These are phyloP conservation scores for Begonia peltatifolia DNA, from an alignment of 306 rosid species.

Conservation along the genomic window DNA sequence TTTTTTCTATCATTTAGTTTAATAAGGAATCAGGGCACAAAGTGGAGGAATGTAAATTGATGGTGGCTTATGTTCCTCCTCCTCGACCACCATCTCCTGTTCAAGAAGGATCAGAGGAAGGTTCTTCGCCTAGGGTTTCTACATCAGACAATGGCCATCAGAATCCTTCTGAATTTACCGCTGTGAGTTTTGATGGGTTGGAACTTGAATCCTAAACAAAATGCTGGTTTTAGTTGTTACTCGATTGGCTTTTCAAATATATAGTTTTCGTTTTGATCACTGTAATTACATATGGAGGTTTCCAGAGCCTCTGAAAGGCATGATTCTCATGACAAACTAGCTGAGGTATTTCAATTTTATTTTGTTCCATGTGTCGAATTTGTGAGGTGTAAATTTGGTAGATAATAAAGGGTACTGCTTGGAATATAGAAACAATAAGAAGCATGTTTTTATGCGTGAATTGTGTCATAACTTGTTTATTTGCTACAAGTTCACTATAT, in stretches of 20 bases:
- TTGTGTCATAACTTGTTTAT: too few species aligned
- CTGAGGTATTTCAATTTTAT: slow-evolving; percentile 35
- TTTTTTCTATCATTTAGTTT: slow-evolving; percentile 30
- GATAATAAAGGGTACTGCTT: neutral
- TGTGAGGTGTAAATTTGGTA: neutral
- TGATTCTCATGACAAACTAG: slow-evolving; percentile 41
- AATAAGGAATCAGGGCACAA: slow-evolving; percentile 62
- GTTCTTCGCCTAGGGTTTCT: slow-evolving; percentile 72
- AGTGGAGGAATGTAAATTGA: slow-evolving; percentile 67
- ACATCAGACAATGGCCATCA: slow-evolving; percentile 62
- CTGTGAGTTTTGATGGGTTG: slow-evolving; percentile 29
- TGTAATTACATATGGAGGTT: slow-evolving; percentile 25
- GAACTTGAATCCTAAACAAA: neutral
- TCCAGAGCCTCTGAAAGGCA: slow-evolving; percentile 25
- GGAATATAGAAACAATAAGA: neutral
- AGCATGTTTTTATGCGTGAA: too few species aligned
- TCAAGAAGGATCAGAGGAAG: slow-evolving; percentile 82
- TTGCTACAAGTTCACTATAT: too few species aligned
- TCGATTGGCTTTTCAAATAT: neutral
- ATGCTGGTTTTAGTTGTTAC: neutral
- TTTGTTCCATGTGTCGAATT: slow-evolving; percentile 2
- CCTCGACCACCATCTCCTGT: slow-evolving; percentile 84
- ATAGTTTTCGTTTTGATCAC: slow-evolving; percentile 6
- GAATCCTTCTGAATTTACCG: slow-evolving; percentile 37
- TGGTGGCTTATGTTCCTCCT: slow-evolving; percentile 71